Conservation (phyloP, 768 basidiomycete species). For the Obba rivulosa region DNA sequence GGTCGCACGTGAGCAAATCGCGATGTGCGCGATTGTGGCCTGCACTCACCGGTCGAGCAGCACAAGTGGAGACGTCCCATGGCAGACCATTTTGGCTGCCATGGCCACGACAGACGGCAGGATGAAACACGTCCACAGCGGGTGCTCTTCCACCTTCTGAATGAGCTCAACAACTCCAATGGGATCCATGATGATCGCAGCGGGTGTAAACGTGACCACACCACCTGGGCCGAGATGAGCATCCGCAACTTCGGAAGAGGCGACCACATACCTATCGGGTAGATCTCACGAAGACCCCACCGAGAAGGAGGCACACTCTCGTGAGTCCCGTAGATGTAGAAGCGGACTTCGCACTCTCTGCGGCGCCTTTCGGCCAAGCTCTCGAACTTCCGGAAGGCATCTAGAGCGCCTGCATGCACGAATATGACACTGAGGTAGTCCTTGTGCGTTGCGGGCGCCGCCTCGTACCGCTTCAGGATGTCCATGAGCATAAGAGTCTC, state of each 20-base stretch:
- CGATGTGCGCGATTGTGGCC: not conserved
- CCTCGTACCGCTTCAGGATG: slow-evolving; percentile 41
- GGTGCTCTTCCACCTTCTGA: slow-evolving; percentile 48
- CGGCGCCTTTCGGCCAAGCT: slow-evolving; percentile 41
- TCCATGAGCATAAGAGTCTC: slow-evolving; percentile 32
- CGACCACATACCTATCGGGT: slow-evolving; percentile 51
- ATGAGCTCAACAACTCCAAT: slow-evolving; percentile 44
- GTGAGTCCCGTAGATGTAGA: slow-evolving; percentile 68
- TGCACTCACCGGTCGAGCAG: slow-evolving; percentile 36
- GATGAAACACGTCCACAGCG: slow-evolving; percentile 65
- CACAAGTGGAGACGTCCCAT: slow-evolving; percentile 34
- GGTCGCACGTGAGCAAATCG: not conserved
- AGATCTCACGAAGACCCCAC: slow-evolving; percentile 67
- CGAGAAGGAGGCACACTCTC: slow-evolving; percentile 39
- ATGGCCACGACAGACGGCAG: slow-evolving; percentile 60
- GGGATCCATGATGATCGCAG: slow-evolving; percentile 51
- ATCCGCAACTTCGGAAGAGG: not conserved
- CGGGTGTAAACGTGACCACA: slow-evolving; percentile 64
- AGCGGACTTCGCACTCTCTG: slow-evolving; percentile 43
- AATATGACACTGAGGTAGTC: slow-evolving; percentile 51
- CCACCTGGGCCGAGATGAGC: slow-evolving; percentile 44
- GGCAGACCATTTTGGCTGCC: slow-evolving; percentile 36
- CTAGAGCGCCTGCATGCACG: slow-evolving; percentile 56
- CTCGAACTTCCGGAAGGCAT: slow-evolving; percentile 43
- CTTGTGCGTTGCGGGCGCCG: slow-evolving; percentile 32